Base-by-base conservation (phyloP, 345 rosid species). In the Camelina neglecta region DNA sequence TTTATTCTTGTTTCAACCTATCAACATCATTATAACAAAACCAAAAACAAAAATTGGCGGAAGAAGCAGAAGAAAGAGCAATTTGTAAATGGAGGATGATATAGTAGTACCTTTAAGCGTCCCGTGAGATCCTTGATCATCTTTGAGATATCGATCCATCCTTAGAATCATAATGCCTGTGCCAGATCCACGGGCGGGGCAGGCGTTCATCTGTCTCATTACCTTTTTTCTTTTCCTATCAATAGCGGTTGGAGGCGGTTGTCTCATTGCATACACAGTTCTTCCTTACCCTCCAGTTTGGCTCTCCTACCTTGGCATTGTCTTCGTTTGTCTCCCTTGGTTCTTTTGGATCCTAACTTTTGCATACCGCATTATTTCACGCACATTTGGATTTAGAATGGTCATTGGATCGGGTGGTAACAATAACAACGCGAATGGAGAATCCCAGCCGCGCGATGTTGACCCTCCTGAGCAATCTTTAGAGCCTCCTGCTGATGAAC, bases 241-340 rank as follows among this genome's bases (percentile, higher is more conserved):
- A 31, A 71, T 91, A 8, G 81, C 78, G 9, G 48, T 65, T 0
- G 97, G 98, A 12, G 96, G 96, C 5, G 73, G 85, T 60, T 85
- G 86, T 76, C 93, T 93, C 8, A 9, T 84, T 2, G 65, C 81
- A 49, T 93, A 91, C 78, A 36, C 88, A 49, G 33, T 68, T 55
- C 79, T 82, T 35, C 97, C 98, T 11, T 38, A 81, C 24, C 76
- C 90, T 11, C 69, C 81, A 0, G 8, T 77, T 12, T 89, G 90
- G 92, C 83, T 88, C 16, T 84, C 92, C 39, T 61, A 79, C 50
- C 76, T 79, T 9, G 98, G 98, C 48, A 81, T 88, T 31, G 5
- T 80, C 74, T 85, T 90, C 3, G 89, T 88, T 47, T 86, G 92
- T 81, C 79, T 91, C 12, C 98, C 97, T 11, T 91, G 98, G 98